Evolutionary conservation across 139 green algal species (phyloP).

Genomic region (Auxenochlorella pyrenoidosa): DNA sequence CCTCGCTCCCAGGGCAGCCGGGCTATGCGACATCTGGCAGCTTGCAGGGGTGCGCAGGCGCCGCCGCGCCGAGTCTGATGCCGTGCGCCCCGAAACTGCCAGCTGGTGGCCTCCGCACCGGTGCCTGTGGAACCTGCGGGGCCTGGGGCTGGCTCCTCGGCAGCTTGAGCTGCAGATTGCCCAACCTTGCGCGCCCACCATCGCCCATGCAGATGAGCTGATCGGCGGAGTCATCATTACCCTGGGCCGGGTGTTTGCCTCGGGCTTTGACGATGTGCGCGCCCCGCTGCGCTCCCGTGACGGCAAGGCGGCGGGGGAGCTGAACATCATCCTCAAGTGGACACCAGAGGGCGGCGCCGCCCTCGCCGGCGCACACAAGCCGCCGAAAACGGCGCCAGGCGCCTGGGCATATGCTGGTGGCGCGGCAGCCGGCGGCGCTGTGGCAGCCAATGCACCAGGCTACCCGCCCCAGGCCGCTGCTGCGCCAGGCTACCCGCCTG

Average conservation of each 20-base stretch:
- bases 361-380: not conserved
- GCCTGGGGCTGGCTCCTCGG: not conserved
- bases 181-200: not conserved
- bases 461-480: not conserved
- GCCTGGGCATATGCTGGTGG: not conserved
- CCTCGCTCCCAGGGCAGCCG: no score
- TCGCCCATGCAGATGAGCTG: not conserved
- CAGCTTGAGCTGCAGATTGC: no score
- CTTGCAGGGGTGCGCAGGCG: no score
- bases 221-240: conserved; percentile 1
- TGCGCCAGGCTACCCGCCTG: not conserved
- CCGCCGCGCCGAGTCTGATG: no score
- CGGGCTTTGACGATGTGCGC: conserved; percentile 1
- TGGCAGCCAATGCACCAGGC: not conserved
- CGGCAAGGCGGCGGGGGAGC: not conserved
- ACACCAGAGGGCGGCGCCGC: not conserved
- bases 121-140: not conserved
- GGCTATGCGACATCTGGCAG: no score
- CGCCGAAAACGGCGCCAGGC: not conserved
- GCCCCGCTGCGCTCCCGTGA: conserved; percentile 10
- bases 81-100: no score
- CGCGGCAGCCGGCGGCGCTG: not conserved
- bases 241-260: not conserved
- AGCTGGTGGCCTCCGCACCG: no score
- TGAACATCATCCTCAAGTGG: conserved; percentile 31